Evolutionary conservation across 176 grass and related monocot genomes (phyloP).

Genomic region (maize (Zea mays)): DNA sequence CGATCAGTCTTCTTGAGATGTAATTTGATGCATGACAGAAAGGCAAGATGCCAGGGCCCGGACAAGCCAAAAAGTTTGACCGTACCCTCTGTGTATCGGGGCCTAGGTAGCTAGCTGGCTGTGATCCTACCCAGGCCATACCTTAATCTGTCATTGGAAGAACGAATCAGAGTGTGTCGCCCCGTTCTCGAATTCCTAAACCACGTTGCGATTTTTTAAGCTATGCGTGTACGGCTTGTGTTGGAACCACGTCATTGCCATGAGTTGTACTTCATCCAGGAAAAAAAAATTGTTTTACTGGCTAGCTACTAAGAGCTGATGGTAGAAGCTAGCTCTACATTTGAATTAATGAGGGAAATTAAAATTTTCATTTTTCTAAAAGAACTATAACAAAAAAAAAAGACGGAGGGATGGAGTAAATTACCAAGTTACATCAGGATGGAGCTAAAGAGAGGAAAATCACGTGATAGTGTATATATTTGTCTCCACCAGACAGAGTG

Average conservation of each 20-base stretch:
- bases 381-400: background rate
- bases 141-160: background rate
- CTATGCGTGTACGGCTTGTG: background rate
- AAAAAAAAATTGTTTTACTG: too few relatives aligned
- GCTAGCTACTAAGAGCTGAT: too few relatives aligned
- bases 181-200: background rate
- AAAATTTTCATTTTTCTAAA: too few relatives aligned
- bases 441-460: background rate
- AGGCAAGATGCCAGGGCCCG: background rate
- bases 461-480: background rate
- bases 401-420: background rate
- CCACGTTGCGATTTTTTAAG: background rate
- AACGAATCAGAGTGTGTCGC: background rate
- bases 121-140: constrained; percentile 1
- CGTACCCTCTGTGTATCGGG: constrained; percentile 37
- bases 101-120: background rate
- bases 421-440: background rate
- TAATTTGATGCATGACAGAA: background rate
- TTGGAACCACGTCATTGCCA: too few relatives aligned
- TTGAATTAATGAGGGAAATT: too few relatives aligned
- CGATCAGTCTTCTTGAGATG: background rate
- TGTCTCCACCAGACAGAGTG: constrained; percentile 10
- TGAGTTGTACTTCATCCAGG: too few relatives aligned
- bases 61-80: constrained; percentile 50
- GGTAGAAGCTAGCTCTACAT: too few relatives aligned